These are phyloP conservation scores for Plasmopara viticola DNA, from an alignment of 352 stramenopile genomes.

Conservation along the genomic window DNA sequence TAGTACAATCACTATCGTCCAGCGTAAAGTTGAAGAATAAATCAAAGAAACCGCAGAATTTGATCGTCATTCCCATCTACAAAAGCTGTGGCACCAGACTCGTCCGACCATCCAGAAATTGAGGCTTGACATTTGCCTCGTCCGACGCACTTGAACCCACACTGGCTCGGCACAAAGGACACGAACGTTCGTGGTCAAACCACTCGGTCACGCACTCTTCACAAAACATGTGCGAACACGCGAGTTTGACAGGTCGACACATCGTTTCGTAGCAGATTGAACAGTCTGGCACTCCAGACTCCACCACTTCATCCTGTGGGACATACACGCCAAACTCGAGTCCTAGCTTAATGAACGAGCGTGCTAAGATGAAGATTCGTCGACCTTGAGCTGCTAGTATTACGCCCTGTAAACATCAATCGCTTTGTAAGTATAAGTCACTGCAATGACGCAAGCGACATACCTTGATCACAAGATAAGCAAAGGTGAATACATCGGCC, in stretches of 20 bases:
- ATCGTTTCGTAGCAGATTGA: slow-evolving; percentile 82
- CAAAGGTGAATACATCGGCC: slow-evolving; percentile 64
- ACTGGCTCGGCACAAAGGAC: slow-evolving; percentile 60
- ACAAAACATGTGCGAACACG: slow-evolving; percentile 79
- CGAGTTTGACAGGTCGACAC: slow-evolving; percentile 62
- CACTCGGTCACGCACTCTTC: slow-evolving; percentile 81
- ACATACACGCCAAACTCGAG: slow-evolving; percentile 73
- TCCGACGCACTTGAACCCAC: slow-evolving; percentile 26
- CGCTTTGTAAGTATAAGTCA: neutral
- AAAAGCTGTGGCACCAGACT: slow-evolving; percentile 71
- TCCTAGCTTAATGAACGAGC: slow-evolving; percentile 50
- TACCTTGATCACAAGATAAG: slow-evolving; percentile 76
- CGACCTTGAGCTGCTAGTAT: slow-evolving; percentile 50
- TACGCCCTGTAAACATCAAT: slow-evolving; percentile 32
- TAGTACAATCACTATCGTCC: neutral
- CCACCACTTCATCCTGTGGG: slow-evolving; percentile 44
- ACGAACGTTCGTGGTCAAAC: slow-evolving; percentile 81
- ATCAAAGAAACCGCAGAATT: slow-evolving; percentile 7
- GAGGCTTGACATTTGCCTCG: slow-evolving; percentile 41
- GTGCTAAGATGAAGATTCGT: slow-evolving; percentile 40
- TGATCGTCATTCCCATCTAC: slow-evolving; percentile 23
- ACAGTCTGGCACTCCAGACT: slow-evolving; percentile 59
- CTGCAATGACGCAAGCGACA: neutral
- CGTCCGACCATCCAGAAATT: slow-evolving; percentile 73
- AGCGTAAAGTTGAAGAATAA: neutral